A percentile compares a stretch with the other conserved stretches of the same genome.
phyloP scores from a whole-genome alignment of 2,329 filamentous ascomycete genomes.

The Stemphylium beticola region DNA sequence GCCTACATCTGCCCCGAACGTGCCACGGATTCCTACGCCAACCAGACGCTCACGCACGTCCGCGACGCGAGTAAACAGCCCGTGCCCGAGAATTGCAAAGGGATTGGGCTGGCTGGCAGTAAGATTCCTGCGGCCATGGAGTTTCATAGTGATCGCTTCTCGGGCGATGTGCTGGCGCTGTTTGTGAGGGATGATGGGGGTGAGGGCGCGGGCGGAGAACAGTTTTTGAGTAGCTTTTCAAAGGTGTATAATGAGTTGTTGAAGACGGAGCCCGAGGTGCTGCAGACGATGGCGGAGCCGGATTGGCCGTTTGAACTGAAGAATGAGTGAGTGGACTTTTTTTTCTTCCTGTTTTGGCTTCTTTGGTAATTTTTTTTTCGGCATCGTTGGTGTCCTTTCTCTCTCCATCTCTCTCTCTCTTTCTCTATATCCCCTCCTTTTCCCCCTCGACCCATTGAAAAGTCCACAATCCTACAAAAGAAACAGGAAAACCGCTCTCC shows the following conservation, averaged over 20 bases:
- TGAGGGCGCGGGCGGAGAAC: constrained; percentile 38
- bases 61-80: constrained; percentile 45
- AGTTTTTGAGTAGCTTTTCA: constrained; percentile 43
- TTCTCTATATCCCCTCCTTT: no score
- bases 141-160: constrained; percentile 48
- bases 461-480: no score
- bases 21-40: constrained; percentile 48
- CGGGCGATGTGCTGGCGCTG: constrained; percentile 45
- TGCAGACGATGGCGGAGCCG: constrained; percentile 43
- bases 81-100: constrained; percentile 41
- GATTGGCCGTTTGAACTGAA: constrained; percentile 50
- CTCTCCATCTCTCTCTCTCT: no score
- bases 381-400: background rate
- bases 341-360: background rate
- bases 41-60: constrained; percentile 47
- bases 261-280: constrained; percentile 37
- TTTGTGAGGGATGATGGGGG: constrained; percentile 45
- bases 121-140: constrained; percentile 48
- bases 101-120: constrained; percentile 46
- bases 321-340: constrained; percentile 36
- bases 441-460: no score
- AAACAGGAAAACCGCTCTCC: no score
- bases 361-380: background rate
- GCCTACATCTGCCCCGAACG: constrained; percentile 40
- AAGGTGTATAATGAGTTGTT: constrained; percentile 47